Evolutionary conservation across 1,284 basidiomycete species (phyloP).

Genomic region (Limonomyces culmigenus): DNA sequence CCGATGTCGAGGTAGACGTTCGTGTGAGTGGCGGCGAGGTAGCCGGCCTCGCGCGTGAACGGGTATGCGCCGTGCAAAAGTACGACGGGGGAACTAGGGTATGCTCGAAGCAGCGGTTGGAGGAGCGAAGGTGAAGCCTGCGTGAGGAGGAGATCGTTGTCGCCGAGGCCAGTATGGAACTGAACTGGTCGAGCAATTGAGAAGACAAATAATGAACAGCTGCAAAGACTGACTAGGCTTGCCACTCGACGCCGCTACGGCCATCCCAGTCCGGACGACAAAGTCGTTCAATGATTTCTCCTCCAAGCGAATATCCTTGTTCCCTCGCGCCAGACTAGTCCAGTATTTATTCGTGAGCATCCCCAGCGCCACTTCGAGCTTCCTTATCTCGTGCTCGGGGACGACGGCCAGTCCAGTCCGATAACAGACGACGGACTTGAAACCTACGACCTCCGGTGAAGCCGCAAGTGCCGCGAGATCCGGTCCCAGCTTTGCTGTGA

Average conservation of each 20-base stretch:
- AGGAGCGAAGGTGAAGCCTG: constrained; percentile 46
- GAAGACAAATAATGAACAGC: constrained; percentile 6
- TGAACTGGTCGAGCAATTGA: constrained; percentile 32
- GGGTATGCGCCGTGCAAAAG: constrained; percentile 62
- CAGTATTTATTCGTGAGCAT: constrained; percentile 9
- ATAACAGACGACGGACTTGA: constrained; percentile 64
- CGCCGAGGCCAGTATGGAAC: constrained; percentile 68
- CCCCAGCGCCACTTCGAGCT: constrained; percentile 8
- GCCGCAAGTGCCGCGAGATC: constrained; percentile 18
- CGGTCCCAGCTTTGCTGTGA: constrained; percentile 17
- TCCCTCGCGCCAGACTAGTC: neutral
- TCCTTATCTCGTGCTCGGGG: constrained; percentile 4
- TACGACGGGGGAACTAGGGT: constrained; percentile 40
- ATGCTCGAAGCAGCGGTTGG: constrained; percentile 48
- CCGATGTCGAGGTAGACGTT: constrained; percentile 71
- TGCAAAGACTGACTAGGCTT: too few relatives aligned
- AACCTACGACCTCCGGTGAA: constrained; percentile 38
- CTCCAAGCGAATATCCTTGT: constrained; percentile 27
- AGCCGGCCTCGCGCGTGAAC: constrained; percentile 43
- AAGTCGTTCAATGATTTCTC: constrained; percentile 49
- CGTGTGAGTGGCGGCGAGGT: constrained; percentile 41
- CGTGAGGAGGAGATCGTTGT: constrained; percentile 45
- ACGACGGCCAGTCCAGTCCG: constrained; percentile 48
- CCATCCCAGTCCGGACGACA: constrained; percentile 38
- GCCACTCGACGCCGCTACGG: constrained; percentile 23